Evolutionary conservation across 139 green algal genomes (phyloP).

Genomic region (Chlorella sp.): DNA sequence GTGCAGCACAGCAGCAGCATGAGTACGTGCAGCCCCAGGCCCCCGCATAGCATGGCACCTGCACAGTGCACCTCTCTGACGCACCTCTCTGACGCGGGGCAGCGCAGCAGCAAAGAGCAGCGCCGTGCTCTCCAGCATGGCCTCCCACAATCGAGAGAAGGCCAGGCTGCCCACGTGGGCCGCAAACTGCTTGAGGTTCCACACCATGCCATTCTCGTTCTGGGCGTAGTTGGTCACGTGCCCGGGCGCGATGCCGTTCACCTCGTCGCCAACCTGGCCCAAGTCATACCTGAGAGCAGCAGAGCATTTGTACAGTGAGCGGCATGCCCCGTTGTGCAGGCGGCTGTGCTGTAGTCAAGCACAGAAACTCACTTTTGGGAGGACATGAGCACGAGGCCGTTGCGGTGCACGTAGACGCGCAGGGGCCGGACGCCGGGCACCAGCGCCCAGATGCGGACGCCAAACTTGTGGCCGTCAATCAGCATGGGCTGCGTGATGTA

Average conservation of each 20-base stretch:
- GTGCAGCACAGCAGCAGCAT: too few relatives aligned
- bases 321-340: too few relatives aligned
- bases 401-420: conserved; percentile 41
- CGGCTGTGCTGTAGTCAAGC: too few relatives aligned
- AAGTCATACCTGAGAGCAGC: conserved; percentile 19
- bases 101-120: conserved; percentile 29
- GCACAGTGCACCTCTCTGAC: too few relatives aligned
- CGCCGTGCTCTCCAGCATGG: conserved; percentile 8
- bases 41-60: too few relatives aligned
- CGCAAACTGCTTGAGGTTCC: conserved; percentile 20
- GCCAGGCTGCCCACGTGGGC: conserved; percentile 11
- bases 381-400: conserved; percentile 47
- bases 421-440: conserved; percentile 40
- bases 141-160: conserved; percentile 12
- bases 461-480: conserved; percentile 48
- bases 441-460: conserved; percentile 50
- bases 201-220: conserved; percentile 45
- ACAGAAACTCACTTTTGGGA: conserved; percentile 18
- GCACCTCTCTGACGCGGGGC: conserved; percentile 14
- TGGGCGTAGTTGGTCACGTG: conserved; percentile 58
- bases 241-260: conserved; percentile 12
- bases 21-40: too few relatives aligned
- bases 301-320: too few relatives aligned
- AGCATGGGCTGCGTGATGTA: conserved; percentile 32
- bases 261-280: neutral